Percentiles rank a stretch among this genome's conserved stretches.
Evolutionary conservation across 164 flowering plant species (phyloP).

Genomic region (Litsea cubeba): DNA sequence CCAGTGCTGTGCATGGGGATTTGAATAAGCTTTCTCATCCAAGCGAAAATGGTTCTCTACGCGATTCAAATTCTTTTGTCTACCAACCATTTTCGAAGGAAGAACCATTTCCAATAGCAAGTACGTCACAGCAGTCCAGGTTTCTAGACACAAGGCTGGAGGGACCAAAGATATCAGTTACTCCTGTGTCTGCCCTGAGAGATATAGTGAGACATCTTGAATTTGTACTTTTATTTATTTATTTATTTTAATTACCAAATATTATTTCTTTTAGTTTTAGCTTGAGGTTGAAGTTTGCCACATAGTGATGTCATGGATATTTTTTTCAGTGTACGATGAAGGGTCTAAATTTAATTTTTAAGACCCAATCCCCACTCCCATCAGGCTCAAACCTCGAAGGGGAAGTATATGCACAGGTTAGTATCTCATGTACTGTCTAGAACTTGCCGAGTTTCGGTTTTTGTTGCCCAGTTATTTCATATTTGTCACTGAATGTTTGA

Average conservation of each 20-base stretch:
- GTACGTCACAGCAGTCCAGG: constrained; percentile 45
- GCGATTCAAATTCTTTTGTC: constrained; percentile 43
- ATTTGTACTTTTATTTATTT: neutral
- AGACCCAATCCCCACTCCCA: constrained; percentile 44
- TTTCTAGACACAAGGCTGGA: constrained; percentile 52
- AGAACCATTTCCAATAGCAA: constrained; percentile 36
- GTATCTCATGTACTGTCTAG: neutral
- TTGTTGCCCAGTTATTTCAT: neutral
- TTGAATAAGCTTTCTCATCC: constrained; percentile 30
- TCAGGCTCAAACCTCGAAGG: constrained; percentile 31
- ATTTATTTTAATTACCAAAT: neutral
- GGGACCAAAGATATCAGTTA: constrained; percentile 36
- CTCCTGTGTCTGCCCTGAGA: constrained; percentile 26
- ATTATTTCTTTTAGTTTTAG: constrained; percentile 1
- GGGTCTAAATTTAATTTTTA: constrained; percentile 60
- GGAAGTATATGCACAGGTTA: constrained; percentile 75
- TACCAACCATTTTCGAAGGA: constrained; percentile 38
- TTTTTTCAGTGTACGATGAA: constrained; percentile 60
- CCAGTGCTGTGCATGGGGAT: constrained; percentile 44
- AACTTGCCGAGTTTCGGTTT: neutral
- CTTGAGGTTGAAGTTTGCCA: constrained; percentile 4
- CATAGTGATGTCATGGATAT: neutral
- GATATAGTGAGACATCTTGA: constrained; percentile 21
- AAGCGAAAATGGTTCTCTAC: constrained; percentile 44
- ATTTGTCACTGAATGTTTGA: neutral